These are phyloP conservation scores for Xylaria multiplex DNA, from an alignment of 2,329 filamentous ascomycete genomes.

Conservation along the genomic window DNA sequence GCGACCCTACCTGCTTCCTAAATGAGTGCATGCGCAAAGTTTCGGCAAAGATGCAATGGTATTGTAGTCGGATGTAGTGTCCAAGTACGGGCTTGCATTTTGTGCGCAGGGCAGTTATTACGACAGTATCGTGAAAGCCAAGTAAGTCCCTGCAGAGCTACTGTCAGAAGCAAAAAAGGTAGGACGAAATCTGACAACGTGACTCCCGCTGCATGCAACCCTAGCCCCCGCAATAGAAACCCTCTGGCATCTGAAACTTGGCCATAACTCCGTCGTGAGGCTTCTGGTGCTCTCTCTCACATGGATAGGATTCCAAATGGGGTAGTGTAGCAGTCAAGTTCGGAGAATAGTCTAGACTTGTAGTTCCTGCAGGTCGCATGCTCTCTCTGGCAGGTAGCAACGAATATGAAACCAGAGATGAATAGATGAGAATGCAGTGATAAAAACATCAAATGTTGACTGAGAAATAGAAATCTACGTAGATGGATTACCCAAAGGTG, in stretches of 20 bases:
- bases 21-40: slow-evolving; percentile 10
- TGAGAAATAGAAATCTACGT: background rate
- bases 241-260: background rate
- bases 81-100: background rate
- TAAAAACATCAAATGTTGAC: background rate
- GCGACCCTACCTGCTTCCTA: slow-evolving; percentile 54
- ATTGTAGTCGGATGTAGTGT: background rate
- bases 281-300: background rate
- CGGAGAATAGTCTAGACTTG: slow-evolving; percentile 5
- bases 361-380: slow-evolving; percentile 18
- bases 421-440: background rate
- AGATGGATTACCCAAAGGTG: background rate
- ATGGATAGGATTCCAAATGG: slow-evolving; percentile 1
- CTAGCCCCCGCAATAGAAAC: background rate
- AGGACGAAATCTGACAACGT: slow-evolving; percentile 4
- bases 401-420: slow-evolving; percentile 3
- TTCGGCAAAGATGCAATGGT: background rate
- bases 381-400: slow-evolving; percentile 11
- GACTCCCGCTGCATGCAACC: slow-evolving; percentile 13
- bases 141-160: background rate
- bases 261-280: background rate
- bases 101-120: background rate
- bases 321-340: slow-evolving; percentile 15
- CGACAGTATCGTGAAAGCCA: background rate
- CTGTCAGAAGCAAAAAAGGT: background rate